Evolutionary conservation across 2,329 filamentous ascomycete genomes (phyloP).

Genomic region (Apiospora aurea): DNA sequence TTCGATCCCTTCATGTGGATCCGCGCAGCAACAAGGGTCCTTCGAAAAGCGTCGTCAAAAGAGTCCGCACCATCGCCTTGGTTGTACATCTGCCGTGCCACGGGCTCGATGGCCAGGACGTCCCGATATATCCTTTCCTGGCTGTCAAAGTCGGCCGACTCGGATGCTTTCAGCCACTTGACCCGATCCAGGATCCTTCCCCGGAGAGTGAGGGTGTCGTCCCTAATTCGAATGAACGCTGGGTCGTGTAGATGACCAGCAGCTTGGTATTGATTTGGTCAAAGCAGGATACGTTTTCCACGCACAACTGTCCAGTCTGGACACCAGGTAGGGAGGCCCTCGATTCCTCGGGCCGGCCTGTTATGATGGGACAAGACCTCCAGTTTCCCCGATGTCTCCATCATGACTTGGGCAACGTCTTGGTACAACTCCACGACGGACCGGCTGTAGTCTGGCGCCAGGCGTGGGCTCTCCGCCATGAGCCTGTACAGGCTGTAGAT

Average conservation of each 20-base stretch:
- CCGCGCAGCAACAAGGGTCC: neutral
- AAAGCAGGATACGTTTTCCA: neutral
- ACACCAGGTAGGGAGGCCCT: neutral
- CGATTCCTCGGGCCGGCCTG: neutral
- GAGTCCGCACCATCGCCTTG: neutral
- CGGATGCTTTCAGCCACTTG: neutral
- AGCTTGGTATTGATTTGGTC: neutral
- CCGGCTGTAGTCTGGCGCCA: neutral
- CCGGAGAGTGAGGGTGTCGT: neutral
- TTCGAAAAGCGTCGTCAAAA: neutral
- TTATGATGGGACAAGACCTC: neutral
- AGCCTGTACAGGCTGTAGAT: constrained; percentile 9
- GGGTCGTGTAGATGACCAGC: neutral
- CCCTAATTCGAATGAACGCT: neutral
- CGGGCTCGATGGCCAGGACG: neutral
- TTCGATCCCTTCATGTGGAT: neutral
- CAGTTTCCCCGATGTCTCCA: neutral
- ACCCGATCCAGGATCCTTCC: neutral
- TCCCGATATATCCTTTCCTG: neutral
- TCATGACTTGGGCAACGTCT: neutral
- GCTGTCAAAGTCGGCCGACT: neutral
- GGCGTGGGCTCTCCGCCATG: neutral
- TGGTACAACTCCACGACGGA: neutral
- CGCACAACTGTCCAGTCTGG: neutral
- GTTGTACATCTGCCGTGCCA: neutral